A percentile compares a stretch with the other conserved stretches of the same genome.
Conservation (phyloP, 2,329 filamentous ascomycete species). For the Cordyceps militaris region DNA sequence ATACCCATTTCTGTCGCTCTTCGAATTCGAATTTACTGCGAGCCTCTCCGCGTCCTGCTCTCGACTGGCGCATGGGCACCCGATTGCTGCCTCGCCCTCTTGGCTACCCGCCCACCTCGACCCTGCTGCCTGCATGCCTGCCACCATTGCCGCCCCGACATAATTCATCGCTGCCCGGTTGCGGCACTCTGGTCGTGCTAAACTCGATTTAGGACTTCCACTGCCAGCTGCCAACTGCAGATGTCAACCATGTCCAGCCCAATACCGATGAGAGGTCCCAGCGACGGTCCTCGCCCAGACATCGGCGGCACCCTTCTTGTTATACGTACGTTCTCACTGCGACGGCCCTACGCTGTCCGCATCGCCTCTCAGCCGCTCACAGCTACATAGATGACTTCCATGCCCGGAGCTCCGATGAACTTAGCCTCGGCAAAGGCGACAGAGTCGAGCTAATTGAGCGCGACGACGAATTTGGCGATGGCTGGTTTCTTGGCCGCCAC, state of each 20-base stretch:
- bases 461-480: slow-evolving; percentile 83
- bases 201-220: background rate
- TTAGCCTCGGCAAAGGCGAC: slow-evolving; percentile 79
- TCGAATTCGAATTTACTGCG: background rate
- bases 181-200: slow-evolving; percentile 2
- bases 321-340: slow-evolving; percentile 51
- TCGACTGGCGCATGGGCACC: slow-evolving; percentile 9
- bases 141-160: background rate
- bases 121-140: slow-evolving; percentile 3
- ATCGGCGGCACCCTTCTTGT: slow-evolving; percentile 62
- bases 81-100: background rate
- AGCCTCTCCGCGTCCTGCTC: background rate
- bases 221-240: background rate
- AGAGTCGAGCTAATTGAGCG: slow-evolving; percentile 76
- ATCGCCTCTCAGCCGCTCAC: background rate
- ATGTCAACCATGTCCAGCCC: slow-evolving; percentile 14
- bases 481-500: slow-evolving; percentile 76
- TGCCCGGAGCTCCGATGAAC: slow-evolving; percentile 86
- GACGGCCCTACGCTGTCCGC: background rate
- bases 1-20: background rate
- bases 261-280: slow-evolving; percentile 38
- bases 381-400: slow-evolving; percentile 70
- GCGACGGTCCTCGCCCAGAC: slow-evolving; percentile 43
- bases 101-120: background rate
- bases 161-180: slow-evolving; percentile 6